Evolutionary conservation across 2,329 filamentous ascomycete genomes (phyloP), one percentile per base, ranked within the genome.

Genomic region (Neofusicoccum ribis): DNA sequence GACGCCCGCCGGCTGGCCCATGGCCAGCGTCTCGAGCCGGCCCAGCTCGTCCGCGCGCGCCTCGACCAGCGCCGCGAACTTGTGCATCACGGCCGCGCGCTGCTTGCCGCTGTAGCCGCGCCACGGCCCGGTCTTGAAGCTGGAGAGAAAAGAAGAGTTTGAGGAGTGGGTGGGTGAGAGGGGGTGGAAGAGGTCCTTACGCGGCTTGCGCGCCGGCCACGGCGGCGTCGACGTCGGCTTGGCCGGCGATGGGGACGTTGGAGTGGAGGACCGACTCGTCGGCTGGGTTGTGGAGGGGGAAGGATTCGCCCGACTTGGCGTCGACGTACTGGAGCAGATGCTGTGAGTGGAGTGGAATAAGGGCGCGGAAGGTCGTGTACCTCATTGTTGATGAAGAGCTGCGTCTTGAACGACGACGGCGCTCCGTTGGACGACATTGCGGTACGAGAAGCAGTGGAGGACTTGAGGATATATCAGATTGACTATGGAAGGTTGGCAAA

Each of bases 321-420:
- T 68, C 68, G 39, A 73, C 62, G 44, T 75, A 74, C 72, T 71
- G 62, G 71, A 46, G 15, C 1, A 17, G 31, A 6, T 23, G 15
- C 54, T 11, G 27, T 41, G 15, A 37, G 27, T 14, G 41, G 60
- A 23, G 60, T 44, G n/a, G 23, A 27, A 23, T 3, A 23, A 43
- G 3, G 20, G 43, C 2, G 31, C 44, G 34, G 54, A 23, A 23
- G 34, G 17, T 15, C 12, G 15, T 11, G 11, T 67, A 71, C 72
- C 65, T 74, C 71, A 20, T 74, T 73, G 47, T 74, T 72, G 66
- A 74, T 73, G 58, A 73, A 73, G 11, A 71, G 65, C 43, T 68
- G 52, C 14, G 66, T 69, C 12, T 70, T 60, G 49, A 47, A 64
- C 3, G 41, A 17, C 4, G 59, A 6, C 3, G 36, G 20, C 12